These are phyloP conservation scores for Microdochium trichocladiopsis DNA, from an alignment of 2,329 filamentous ascomycete genomes.

Conservation along the genomic window DNA sequence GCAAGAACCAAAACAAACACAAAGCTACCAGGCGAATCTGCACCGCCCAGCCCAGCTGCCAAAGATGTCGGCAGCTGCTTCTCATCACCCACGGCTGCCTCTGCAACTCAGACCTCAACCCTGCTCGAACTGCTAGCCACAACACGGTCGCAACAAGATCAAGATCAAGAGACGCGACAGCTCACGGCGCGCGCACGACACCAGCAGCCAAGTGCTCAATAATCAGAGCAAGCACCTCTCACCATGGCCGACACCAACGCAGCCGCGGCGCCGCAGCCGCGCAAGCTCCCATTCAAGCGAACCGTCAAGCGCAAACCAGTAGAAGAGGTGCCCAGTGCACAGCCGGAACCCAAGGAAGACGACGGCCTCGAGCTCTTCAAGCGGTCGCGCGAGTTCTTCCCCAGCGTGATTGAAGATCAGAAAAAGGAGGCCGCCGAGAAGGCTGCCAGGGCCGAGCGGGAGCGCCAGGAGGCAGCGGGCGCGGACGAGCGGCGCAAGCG, in stretches of 20 bases:
- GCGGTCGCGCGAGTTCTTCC: constrained; percentile 41
- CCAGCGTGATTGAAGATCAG: constrained; percentile 32
- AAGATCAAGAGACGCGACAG: no score
- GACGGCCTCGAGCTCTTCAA: constrained; percentile 40
- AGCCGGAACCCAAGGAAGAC: constrained; percentile 21
- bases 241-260: constrained; percentile 23
- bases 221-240: no score
- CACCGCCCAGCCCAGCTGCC: not conserved
- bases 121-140: no score
- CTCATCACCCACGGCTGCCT: no score
- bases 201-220: no score
- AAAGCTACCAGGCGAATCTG: not conserved
- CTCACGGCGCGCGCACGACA: no score
- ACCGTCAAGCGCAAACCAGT: constrained; percentile 30
- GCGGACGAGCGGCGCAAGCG: constrained; percentile 13
- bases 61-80: not conserved
- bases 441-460: constrained; percentile 5
- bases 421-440: constrained; percentile 18
- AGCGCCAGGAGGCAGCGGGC: constrained; percentile 13
- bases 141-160: no score
- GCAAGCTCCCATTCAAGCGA: constrained; percentile 42
- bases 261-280: constrained; percentile 18
- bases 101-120: no score
- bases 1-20: not conserved
- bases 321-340: constrained; percentile 12